A percentile compares a stretch with the other conserved stretches of the same genome.
Conservation (phyloP, 345 rosid species). For the Anastatica hierochuntica region DNA sequence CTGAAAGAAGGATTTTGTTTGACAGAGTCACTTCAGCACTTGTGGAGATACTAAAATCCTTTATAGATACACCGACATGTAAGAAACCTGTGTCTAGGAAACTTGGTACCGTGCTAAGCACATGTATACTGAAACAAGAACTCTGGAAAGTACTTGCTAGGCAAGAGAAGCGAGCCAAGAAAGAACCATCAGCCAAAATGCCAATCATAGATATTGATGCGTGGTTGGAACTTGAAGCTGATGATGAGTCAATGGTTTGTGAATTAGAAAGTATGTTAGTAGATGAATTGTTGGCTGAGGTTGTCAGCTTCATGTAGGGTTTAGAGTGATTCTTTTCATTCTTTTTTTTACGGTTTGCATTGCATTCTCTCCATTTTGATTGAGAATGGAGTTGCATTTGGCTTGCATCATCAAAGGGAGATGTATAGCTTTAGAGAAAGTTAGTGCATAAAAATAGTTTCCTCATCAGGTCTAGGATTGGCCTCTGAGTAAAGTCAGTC, state of each 20-base stretch:
- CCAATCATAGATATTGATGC: constrained; percentile 25
- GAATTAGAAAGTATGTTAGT: constrained; percentile 62
- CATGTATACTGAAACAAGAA: constrained; percentile 33
- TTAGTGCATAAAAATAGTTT: constrained; percentile 16
- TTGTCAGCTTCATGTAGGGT: constrained; percentile 33
- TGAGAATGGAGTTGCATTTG: constrained; percentile 17
- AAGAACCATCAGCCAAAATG: constrained; percentile 33
- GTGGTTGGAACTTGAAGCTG: constrained; percentile 51
- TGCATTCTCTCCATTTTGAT: constrained; percentile 15
- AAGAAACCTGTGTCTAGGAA: constrained; percentile 41
- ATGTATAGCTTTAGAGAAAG: constrained; percentile 13
- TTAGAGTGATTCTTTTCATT: constrained; percentile 18
- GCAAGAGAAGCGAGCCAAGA: constrained; percentile 38
- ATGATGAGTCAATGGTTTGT: constrained; percentile 42
- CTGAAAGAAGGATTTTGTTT: constrained; percentile 61
- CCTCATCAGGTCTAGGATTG: constrained; percentile 17
- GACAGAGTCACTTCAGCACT: constrained; percentile 55
- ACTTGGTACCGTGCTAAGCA: constrained; percentile 19
- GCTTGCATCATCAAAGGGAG: constrained; percentile 17
- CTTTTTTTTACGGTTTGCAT: background rate
- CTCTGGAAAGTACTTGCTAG: constrained; percentile 37
- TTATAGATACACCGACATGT: constrained; percentile 29
- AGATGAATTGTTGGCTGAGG: constrained; percentile 55
- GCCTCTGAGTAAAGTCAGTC: constrained; percentile 17
- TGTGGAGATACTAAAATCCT: constrained; percentile 37